phyloP scores from a whole-genome alignment of 1,284 basidiomycete species.

The Fomitopsis schrenkii region DNA sequence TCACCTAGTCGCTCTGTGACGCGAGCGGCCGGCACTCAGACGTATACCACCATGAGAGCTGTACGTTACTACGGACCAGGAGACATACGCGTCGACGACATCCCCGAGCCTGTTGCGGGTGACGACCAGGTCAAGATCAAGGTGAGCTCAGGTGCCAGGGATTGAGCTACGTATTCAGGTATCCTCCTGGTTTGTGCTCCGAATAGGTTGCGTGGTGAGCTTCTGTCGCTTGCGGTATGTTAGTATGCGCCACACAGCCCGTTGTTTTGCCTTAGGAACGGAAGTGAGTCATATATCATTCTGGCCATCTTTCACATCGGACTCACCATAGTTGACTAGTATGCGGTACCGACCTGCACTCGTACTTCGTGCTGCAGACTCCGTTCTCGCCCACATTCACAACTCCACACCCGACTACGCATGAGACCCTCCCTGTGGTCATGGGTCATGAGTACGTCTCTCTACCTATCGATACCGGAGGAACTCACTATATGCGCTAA shows the following conservation, averaged over 20 bases:
- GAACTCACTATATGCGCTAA: neutral
- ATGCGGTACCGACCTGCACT: slow-evolving; percentile 27
- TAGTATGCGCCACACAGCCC: too few species aligned
- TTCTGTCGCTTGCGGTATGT: neutral
- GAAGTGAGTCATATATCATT: slow-evolving; percentile 8
- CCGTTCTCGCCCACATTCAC: slow-evolving; percentile 14
- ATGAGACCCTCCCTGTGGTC: slow-evolving; percentile 24
- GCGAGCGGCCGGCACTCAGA: too few species aligned
- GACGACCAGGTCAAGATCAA: slow-evolving; percentile 27
- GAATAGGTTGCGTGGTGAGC: slow-evolving; percentile 13
- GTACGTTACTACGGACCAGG: slow-evolving; percentile 28
- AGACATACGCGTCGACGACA: slow-evolving; percentile 29
- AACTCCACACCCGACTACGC: slow-evolving; percentile 23
- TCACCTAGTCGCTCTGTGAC: too few species aligned
- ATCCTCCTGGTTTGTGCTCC: too few species aligned
- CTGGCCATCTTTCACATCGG: too few species aligned
- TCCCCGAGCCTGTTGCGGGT: slow-evolving; percentile 20
- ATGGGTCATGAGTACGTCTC: slow-evolving; percentile 29
- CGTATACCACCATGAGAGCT: slow-evolving; percentile 20
- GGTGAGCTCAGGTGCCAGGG: slow-evolving; percentile 9
- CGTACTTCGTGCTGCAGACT: slow-evolving; percentile 17
- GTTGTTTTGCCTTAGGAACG: slow-evolving; percentile 5
- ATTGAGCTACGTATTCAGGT: too few species aligned
- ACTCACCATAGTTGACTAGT: slow-evolving; percentile 2
- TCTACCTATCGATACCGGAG: too few species aligned